phyloP scores from a whole-genome alignment of 177 flowering plant species.

The Vitis hybrid region DNA sequence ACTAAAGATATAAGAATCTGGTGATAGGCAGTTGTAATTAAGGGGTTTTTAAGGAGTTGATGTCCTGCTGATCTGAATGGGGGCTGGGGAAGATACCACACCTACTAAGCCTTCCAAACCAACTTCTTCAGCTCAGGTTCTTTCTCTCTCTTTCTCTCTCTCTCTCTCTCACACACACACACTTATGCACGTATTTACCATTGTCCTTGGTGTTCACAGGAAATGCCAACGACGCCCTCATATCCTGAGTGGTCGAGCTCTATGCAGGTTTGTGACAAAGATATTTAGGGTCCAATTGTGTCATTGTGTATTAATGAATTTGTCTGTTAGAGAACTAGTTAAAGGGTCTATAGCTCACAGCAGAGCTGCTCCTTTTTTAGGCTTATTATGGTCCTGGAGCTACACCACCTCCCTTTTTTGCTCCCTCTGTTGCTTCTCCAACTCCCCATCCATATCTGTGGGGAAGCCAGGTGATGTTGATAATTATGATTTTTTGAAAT shows the following conservation, averaged over 20 bases:
- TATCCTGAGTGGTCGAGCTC: slow-evolving; percentile 86
- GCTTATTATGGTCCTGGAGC: slow-evolving; percentile 85
- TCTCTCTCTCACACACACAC: neutral
- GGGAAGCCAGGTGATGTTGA: slow-evolving; percentile 72
- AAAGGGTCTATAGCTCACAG: slow-evolving; percentile 14
- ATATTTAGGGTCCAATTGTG: neutral
- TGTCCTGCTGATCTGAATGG: slow-evolving; percentile 39
- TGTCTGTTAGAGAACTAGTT: neutral
- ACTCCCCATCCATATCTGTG: slow-evolving; percentile 83
- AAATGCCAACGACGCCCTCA: slow-evolving; percentile 56
- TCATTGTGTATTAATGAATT: neutral
- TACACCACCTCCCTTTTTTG: slow-evolving; percentile 66
- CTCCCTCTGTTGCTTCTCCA: slow-evolving; percentile 79
- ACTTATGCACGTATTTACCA: neutral
- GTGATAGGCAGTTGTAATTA: slow-evolving; percentile 6
- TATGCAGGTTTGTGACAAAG: slow-evolving; percentile 63
- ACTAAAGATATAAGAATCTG: slow-evolving; percentile 9
- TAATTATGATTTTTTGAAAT: too few relatives aligned
- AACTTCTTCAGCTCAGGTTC: slow-evolving; percentile 58
- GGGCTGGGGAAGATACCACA: slow-evolving; percentile 62
- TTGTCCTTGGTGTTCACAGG: slow-evolving; percentile 37
- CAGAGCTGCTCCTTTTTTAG: slow-evolving; percentile 41
- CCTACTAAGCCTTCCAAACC: slow-evolving; percentile 63
- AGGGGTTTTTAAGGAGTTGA: slow-evolving; percentile 7
- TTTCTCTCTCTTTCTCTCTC: slow-evolving; percentile 7